Percentiles rank a stretch among this genome's conserved stretches.
phyloP scores from a whole-genome alignment of 257 asterid species.

The Rhazya stricta region DNA sequence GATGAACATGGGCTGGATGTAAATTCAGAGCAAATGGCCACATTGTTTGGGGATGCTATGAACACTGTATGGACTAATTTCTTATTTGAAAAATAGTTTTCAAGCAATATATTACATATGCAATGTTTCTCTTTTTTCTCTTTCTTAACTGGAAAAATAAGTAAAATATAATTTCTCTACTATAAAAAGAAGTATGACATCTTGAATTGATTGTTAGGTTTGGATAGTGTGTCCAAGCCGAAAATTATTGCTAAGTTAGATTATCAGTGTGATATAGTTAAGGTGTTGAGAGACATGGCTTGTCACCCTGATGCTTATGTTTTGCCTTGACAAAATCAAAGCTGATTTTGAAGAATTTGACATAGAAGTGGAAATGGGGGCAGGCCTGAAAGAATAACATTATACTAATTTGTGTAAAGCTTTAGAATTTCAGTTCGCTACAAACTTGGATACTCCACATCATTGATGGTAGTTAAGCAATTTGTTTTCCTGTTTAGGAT shows the following conservation, averaged over 20 bases:
- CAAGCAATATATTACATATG: neutral
- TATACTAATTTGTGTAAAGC: neutral
- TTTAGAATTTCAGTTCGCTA: neutral
- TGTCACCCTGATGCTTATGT: neutral
- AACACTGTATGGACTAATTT: constrained; percentile 42
- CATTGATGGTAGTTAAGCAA: neutral
- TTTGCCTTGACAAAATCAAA: neutral
- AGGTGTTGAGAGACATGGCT: neutral
- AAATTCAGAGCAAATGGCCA: constrained; percentile 71
- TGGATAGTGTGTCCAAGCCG: neutral
- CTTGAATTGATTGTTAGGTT: neutral
- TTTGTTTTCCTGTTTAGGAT: neutral
- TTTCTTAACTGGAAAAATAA: neutral
- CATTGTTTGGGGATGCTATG: constrained; percentile 65
- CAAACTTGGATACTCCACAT: neutral
- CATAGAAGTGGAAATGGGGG: neutral
- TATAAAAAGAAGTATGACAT: neutral
- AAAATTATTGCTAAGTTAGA: no score
- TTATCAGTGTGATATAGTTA: neutral
- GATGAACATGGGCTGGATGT: constrained; percentile 64
- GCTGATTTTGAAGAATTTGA: neutral
- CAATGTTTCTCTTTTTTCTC: neutral
- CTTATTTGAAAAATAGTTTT: neutral
- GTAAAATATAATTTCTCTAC: neutral
- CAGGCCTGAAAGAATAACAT: no score